These are phyloP conservation scores for Dichomitus squalens DNA, from an alignment of 1,284 basidiomycete species.

Conservation along the genomic window DNA sequence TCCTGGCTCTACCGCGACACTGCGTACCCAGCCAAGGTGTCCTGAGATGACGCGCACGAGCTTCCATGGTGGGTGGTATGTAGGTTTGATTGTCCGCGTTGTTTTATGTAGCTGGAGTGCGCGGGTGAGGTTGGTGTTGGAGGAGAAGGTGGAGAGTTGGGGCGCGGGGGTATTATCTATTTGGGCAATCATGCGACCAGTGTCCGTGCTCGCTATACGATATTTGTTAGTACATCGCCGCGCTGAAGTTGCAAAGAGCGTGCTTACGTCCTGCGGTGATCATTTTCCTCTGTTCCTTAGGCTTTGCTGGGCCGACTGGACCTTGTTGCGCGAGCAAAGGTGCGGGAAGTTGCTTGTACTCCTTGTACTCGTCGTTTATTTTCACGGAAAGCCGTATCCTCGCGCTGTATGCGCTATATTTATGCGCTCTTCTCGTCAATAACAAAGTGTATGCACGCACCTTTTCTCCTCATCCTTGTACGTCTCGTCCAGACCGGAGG, in stretches of 20 bases:
- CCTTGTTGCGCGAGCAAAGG: conserved; percentile 83
- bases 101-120: conserved; percentile 91
- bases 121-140: conserved; percentile 72
- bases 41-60: conserved; percentile 96
- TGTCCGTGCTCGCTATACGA: conserved; percentile 46
- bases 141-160: conserved; percentile 67
- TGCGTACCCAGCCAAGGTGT: conserved; percentile 98
- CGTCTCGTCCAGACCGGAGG: conserved; percentile 61
- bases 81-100: conserved; percentile 89
- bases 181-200: conserved; percentile 64
- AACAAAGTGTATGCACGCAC: conserved; percentile 38
- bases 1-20: conserved; percentile 93
- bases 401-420: conserved; percentile 43
- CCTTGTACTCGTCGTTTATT: conserved; percentile 85
- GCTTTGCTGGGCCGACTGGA: conserved; percentile 76
- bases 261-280: conserved; percentile 73
- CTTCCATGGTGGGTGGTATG: conserved; percentile 96
- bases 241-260: neutral
- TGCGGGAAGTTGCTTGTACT: conserved; percentile 85
- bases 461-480: conserved; percentile 70
- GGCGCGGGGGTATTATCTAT: conserved; percentile 70
- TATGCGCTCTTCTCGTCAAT: too few species aligned
- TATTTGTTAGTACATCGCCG: neutral
- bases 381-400: conserved; percentile 72
- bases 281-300: conserved; percentile 62